Percentiles rank a stretch among this genome's conserved stretches.
phyloP scores from a whole-genome alignment of 2,329 filamentous ascomycete species.

The Epicoccum sorghinum region DNA sequence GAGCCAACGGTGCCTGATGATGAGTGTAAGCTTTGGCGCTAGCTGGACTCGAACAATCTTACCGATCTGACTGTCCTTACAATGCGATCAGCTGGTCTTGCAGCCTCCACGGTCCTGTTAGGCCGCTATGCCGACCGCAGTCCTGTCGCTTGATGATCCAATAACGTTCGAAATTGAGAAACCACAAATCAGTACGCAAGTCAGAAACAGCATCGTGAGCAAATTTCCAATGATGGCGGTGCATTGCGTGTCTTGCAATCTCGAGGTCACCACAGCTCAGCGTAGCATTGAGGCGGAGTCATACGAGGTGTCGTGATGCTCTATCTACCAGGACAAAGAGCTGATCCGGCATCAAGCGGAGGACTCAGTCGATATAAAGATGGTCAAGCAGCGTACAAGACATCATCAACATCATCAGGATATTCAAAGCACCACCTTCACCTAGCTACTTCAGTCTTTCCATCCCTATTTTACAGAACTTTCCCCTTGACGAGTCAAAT shows the following conservation, averaged over 20 bases:
- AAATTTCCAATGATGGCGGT: conserved; percentile 1
- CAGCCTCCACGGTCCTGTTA: conserved; percentile 8
- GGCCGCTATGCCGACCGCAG: conserved; percentile 1
- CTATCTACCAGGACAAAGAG: background rate
- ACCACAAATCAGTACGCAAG: background rate
- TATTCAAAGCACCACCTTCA: conserved; percentile 11
- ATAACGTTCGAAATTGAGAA: background rate
- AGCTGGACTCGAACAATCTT: conserved; percentile 1
- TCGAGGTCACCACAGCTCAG: background rate
- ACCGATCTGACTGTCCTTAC: background rate
- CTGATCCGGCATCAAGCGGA: background rate
- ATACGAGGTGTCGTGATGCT: background rate
- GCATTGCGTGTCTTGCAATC: background rate
- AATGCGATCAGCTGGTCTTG: conserved; percentile 2
- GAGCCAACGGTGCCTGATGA: background rate
- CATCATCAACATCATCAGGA: conserved; percentile 11
- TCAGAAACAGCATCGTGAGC: background rate
- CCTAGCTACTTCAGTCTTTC: conserved; percentile 3
- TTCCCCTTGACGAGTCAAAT: background rate
- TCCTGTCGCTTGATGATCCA: background rate
- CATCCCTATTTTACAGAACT: conserved; percentile 8
- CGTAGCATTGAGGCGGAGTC: conserved; percentile 7
- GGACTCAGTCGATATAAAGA: background rate
- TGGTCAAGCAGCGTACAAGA: background rate
- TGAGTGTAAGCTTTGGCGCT: conserved; percentile 1